A percentile compares a stretch with the other conserved stretches of the same genome.
Conservation (phyloP, 257 asterid genomes). For the Lycium ferocissimum region DNA sequence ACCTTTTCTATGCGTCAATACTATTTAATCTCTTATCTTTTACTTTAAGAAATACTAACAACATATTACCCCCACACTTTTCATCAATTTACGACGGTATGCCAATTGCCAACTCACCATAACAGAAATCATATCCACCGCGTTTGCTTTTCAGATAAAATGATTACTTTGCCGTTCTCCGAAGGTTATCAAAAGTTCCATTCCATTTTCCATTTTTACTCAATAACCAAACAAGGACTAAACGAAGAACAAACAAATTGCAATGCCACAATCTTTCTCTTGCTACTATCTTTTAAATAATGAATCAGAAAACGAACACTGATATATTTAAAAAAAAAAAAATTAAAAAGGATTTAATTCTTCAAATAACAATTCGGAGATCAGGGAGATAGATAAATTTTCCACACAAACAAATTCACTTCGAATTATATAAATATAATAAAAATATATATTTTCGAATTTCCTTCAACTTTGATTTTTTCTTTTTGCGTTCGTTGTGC, state of each 20-base stretch:
- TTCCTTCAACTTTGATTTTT: conserved; percentile 12
- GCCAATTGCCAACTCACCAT: background rate
- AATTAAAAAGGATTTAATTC: conserved; percentile 26
- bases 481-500: conserved; percentile 3
- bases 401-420: conserved; percentile 27
- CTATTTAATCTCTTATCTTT: background rate
- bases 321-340: background rate
- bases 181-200: background rate
- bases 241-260: background rate
- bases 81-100: conserved; percentile 18
- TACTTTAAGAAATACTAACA: conserved; percentile 6
- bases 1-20: background rate
- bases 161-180: background rate
- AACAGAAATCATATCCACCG: background rate
- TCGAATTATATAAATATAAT: conserved; percentile 11
- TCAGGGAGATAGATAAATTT: conserved; percentile 1
- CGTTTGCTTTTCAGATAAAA: conserved; percentile 4
- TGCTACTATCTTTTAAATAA: background rate
- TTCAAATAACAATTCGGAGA: conserved; percentile 24
- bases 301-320: conserved; percentile 8
- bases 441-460: background rate
- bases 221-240: conserved; percentile 18
- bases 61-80: conserved; percentile 5
- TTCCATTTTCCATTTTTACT: background rate
- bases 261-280: conserved; percentile 5